Evolutionary conservation across 1,284 basidiomycete species (phyloP), one percentile per base, ranked within the genome.

Genomic region (Lentinus polychrous): DNA sequence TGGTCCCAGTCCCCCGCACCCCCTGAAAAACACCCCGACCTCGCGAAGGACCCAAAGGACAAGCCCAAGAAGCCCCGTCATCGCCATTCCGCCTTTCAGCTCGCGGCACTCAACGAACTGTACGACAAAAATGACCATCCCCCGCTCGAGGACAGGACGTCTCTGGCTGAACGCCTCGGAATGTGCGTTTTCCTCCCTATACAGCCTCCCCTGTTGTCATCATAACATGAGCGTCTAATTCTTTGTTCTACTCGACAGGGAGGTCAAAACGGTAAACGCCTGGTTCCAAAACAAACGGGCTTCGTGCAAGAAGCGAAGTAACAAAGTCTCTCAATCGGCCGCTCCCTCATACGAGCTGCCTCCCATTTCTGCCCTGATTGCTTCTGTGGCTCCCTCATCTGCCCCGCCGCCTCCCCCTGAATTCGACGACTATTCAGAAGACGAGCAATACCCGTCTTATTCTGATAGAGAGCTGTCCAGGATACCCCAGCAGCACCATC

Each of bases 261-360:
- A 87, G 62, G 80, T 78, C 63, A 88, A 88, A 73, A 86, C 83
- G 1, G 85, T 88, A 60, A 86, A 86, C 60, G 83, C 85, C 20
- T 88, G 84, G 83, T 88, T 88, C 67, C 86, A 88, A 66, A 88
- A 88, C 64, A 88, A 86, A 72, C 76, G 85, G 49, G 86, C 85
- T 12, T 86, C 86, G 18, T 80, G 78, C 57, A 88, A 86, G 75
- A 88, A 88, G 67, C 76, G 82, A 43, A 54, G 46, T 10, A 57
- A 62, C 50, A 63, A 62, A 49, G 57, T 57, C 37, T 52, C 57
- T 32, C 51, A 49, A 18, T 40, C 51, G 38, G 41, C 36, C 43
- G 34, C 23, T 27, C 39, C 45, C 24, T 55, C 59, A 50, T 59
- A 52, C 56, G 61, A 66, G 49, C 66, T 72, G 49, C 71, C 71